Base-by-base conservation (phyloP, 2,329 filamentous ascomycete species). In the Fusarium citri region DNA sequence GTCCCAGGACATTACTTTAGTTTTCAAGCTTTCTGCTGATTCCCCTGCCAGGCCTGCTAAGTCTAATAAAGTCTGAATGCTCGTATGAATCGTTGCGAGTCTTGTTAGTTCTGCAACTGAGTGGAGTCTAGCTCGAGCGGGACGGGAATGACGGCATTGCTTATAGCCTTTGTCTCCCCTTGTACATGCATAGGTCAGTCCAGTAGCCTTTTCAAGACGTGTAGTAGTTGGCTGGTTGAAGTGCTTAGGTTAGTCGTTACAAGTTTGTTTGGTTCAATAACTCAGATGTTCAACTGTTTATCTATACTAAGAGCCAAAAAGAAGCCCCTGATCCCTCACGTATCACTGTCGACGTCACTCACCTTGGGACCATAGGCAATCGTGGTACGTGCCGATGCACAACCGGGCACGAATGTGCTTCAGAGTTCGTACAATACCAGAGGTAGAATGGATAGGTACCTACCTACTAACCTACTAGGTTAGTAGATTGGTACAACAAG, bases 261-360 rank as follows among this genome's bases (percentile, higher is more conserved):
- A 46, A 23, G 23, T 10, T 40, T 6, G 26, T 26, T 30, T 18
- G 42, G 22, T 45, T 43, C 22, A 69, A 34, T 55, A 61, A 55
- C 28, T 41, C 14, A 51, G 23, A 14, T 6, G 14, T 20, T 26
- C 23, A 51, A 51, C 12, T n/a, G 6, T 15, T n/a, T n/a, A 25
- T 12, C 28, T 30, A 12, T 16, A 34, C 15, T 18, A 34, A 55
- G 16, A 40, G 42, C 47, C n/a, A 28, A 48, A 54, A 12, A 5
- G 60, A 55, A 34, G 37, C 34, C 30, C 31, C 23, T 34, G 11
- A 25, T 45, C 31, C 22, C 22, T 40, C 45, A 34, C 64, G 62
- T 68, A 54, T 60, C 62, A 60, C 58, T 31, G 51, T 23, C 60
- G 28, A 55, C 57, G 67, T 66, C 72, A 69, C 57, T 55, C 25